These are phyloP conservation scores for Flaveria ramosissima DNA, from an alignment of 129 eudicot species.

Conservation along the genomic window DNA sequence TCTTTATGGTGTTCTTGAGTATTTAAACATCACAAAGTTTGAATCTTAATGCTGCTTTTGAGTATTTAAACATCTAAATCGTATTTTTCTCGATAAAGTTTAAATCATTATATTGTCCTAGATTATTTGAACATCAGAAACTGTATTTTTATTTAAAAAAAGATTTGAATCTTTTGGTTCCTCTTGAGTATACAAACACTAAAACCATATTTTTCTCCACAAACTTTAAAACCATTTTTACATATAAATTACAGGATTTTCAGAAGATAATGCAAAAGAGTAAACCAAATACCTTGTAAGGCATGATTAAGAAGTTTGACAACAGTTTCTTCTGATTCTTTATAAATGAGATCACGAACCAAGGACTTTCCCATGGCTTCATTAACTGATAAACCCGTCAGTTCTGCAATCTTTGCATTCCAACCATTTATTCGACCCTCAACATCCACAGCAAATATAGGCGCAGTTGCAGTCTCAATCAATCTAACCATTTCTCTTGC, in stretches of 20 bases:
- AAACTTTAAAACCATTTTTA: not conserved
- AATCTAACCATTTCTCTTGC: constrained; percentile 93
- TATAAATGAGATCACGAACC: constrained; percentile 68
- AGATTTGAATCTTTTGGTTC: not conserved
- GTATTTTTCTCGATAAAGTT: not conserved
- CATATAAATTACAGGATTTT: not conserved
- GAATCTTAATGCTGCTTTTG: not conserved
- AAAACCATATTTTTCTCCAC: constrained; percentile 18
- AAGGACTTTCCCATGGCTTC: constrained; percentile 94
- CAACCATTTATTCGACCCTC: constrained; percentile 90
- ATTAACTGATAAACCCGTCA: constrained; percentile 77
- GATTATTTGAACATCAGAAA: not conserved
- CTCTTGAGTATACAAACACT: not conserved
- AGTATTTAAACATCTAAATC: not conserved
- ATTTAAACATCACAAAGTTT: not conserved
- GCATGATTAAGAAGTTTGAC: constrained; percentile 68
- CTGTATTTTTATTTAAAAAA: not conserved
- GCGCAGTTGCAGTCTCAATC: constrained; percentile 98
- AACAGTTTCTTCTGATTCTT: constrained; percentile 77
- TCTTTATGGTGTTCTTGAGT: not conserved
- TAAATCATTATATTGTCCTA: constrained; percentile 5
- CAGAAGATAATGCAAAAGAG: constrained; percentile 15
- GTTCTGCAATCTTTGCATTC: constrained; percentile 89
- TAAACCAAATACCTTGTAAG: constrained; percentile 65
- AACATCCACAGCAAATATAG: constrained; percentile 87